Base-by-base conservation (phyloP, 192 early-diverging fungal genomes). In the Coemansia sp. region DNA sequence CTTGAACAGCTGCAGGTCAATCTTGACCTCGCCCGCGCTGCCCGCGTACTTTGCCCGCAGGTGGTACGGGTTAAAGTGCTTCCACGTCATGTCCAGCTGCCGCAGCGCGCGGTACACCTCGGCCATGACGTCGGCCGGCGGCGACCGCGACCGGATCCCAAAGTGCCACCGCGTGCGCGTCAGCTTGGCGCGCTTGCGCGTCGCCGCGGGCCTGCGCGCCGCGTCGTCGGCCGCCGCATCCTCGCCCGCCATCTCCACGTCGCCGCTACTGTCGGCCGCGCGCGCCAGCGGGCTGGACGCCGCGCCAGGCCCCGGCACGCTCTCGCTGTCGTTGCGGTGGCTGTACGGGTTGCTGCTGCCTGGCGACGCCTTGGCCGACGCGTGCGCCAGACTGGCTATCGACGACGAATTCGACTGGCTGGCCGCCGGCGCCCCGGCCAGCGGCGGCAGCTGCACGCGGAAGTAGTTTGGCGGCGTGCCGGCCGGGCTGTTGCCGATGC, bases 1-100 rank as follows among this genome's bases (percentile, higher is more conserved):
- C 62, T 86, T 82, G 75, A 95, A 99, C 35, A 99, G 77, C 64
- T 96, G 94, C 35, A 99, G 79, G 52, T 99, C 96, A 40, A 99
- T 83, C 64, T 97, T 95, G 31, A 98, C 86, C 63, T 75, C 74
- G 35, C 9, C 12, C 7, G 12, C 15, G 5, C 17, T 5, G 48
- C 73, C 1, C 59, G 69, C 66, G 60, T 87, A 92, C 50, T 82
- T 83, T 20, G 87, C 83, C 4, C 90, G 79, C 42, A 97, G 81
- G 60, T 90, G 90, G 68, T 87, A 99, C 8, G 90, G 78, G 52
- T 92, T 90, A 38, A 99, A 80, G 29, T 85, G 82, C 73, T 90
- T 92, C 96, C 96, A 99, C 61, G 84, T 82, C 86, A 99, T 95
- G 14, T 83, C 82, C 32, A 92, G 78, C 69, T 90, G 94, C 50